Evolutionary conservation across 768 basidiomycete genomes (phyloP), one percentile per base, ranked within the genome.

Genomic region (Auricularia sp.): DNA sequence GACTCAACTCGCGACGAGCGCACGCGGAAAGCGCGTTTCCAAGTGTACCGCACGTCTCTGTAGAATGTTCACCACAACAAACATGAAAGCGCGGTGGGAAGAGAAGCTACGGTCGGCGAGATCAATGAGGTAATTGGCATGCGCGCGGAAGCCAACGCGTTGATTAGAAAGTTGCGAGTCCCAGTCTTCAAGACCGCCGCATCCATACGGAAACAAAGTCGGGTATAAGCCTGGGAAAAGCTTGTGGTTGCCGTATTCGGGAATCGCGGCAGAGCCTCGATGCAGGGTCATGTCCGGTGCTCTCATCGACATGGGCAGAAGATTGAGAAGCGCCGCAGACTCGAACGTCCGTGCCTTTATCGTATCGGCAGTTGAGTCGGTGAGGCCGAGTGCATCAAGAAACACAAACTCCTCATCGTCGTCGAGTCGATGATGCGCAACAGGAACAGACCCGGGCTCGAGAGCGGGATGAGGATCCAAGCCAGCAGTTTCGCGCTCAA

Each of bases 161-260:
- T 36, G 56, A 16, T 21, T 39, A 7, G 39, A 7, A 29, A 29
- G 5, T 1, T 71, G 62, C 5, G 29, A 12, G 0, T 33, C 16
- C 11, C 47, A 14, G 43, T 71, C 68, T 3, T 76, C 71, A 68
- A 76, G 74, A 0, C 75, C 73, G 3, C 74, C 72, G n/a, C 72
- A 64, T 4, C 74, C 73, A 66, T 61, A 72, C 0, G 74, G 75
- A 65, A 70, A 76, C 0, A 76, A 56, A 3, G 69, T 74, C 0
- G 75, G 75, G 66, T 62, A 76, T 67, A 72, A 70, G 0, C 71
- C 72, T 29, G 72, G 73, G 39, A 76, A 61, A 0, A 76, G 65
- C 18, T 64, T 47, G 10, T 73, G 71, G 67, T 77, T 76, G 11
- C 74, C 62, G 56, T 76, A 77, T 54, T 76, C 74, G 18, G 35